Percentiles rank a stretch among this genome's conserved stretches.
phyloP scores from a whole-genome alignment of 2,329 filamentous ascomycete genomes.

The Aspergillus proliferans region DNA sequence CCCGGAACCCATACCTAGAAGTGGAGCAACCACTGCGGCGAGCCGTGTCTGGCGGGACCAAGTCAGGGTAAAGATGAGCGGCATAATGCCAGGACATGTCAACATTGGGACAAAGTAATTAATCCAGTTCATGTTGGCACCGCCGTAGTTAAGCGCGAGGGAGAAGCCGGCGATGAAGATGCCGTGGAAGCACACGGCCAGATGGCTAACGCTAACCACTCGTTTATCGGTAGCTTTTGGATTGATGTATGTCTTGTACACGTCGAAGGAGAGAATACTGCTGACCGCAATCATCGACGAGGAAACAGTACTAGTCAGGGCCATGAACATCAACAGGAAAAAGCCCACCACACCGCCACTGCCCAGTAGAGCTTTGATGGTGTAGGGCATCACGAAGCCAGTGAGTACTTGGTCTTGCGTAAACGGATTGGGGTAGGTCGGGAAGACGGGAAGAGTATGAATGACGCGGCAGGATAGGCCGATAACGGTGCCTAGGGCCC shows the following conservation, averaged over 20 bases:
- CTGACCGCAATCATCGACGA: slow-evolving; percentile 48
- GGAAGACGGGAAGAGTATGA: slow-evolving; percentile 42
- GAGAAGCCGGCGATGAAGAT: slow-evolving; percentile 45
- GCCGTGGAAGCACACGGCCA: slow-evolving; percentile 44
- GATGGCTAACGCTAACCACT: slow-evolving; percentile 41
- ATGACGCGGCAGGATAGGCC: slow-evolving; percentile 41
- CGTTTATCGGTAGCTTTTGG: slow-evolving; percentile 39
- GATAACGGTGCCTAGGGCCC: slow-evolving; percentile 44
- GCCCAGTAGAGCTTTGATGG: slow-evolving; percentile 40
- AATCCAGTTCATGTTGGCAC: slow-evolving; percentile 46
- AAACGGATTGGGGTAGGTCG: slow-evolving; percentile 38
- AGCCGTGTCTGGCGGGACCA: slow-evolving; percentile 43
- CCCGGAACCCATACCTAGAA: slow-evolving; percentile 39
- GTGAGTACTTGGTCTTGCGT: slow-evolving; percentile 37
- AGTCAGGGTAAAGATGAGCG: slow-evolving; percentile 39
- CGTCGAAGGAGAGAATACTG: slow-evolving; percentile 46
- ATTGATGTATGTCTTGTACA: slow-evolving; percentile 49
- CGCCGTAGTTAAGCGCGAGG: slow-evolving; percentile 44
- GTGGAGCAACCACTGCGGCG: slow-evolving; percentile 35
- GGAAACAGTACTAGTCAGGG: slow-evolving; percentile 45
- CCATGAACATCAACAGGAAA: slow-evolving; percentile 48
- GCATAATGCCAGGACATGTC: slow-evolving; percentile 41
- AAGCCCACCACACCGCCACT: slow-evolving; percentile 38
- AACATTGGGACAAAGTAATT: slow-evolving; percentile 39
- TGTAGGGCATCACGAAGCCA: slow-evolving; percentile 46